Evolutionary conservation across 805 yeast genomes (phyloP).

Genomic region (Kazachstania bromeliacearum): DNA sequence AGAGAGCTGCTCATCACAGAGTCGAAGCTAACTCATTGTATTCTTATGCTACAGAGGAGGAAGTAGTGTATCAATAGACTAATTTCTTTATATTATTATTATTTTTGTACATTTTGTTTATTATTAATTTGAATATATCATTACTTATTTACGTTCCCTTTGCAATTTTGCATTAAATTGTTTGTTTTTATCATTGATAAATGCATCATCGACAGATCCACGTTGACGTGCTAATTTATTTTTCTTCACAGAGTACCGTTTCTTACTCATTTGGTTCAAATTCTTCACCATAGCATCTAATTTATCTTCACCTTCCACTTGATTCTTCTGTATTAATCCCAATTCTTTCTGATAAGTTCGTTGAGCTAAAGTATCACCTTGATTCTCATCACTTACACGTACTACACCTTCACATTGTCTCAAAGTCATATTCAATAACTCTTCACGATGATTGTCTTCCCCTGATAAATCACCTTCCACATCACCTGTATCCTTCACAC

Average conservation of each 20-base stretch:
- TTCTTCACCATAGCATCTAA: conserved; percentile 17
- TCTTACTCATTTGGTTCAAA: conserved; percentile 14
- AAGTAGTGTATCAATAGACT: conserved; percentile 27
- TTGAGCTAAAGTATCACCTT: conserved; percentile 19
- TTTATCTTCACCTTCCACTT: conserved; percentile 11
- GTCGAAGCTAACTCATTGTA: conserved; percentile 4
- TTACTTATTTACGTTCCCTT: conserved; percentile 3
- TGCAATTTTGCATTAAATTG: conserved; percentile 25
- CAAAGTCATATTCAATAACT: conserved; percentile 16
- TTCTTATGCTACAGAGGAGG: conserved; percentile 43
- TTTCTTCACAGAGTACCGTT: conserved; percentile 14
- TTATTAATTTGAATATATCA: neutral
- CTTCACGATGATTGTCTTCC: neutral
- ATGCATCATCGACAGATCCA: conserved; percentile 9
- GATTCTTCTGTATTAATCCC: conserved; percentile 6
- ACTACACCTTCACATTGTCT: conserved; percentile 16
- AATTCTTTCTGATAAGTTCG: conserved; percentile 25
- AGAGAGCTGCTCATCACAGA: conserved; percentile 1
- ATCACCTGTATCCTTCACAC: conserved; percentile 10
- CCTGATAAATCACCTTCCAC: neutral
- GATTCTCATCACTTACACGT: neutral
- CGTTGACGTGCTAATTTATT: conserved; percentile 7
- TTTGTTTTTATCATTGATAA: conserved; percentile 25
- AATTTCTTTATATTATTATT: neutral
- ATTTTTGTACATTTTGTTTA: conserved; percentile 1